phyloP scores from a whole-genome alignment of 108 stramenopile genomes.

The Chaetoceros tenuissimus region DNA sequence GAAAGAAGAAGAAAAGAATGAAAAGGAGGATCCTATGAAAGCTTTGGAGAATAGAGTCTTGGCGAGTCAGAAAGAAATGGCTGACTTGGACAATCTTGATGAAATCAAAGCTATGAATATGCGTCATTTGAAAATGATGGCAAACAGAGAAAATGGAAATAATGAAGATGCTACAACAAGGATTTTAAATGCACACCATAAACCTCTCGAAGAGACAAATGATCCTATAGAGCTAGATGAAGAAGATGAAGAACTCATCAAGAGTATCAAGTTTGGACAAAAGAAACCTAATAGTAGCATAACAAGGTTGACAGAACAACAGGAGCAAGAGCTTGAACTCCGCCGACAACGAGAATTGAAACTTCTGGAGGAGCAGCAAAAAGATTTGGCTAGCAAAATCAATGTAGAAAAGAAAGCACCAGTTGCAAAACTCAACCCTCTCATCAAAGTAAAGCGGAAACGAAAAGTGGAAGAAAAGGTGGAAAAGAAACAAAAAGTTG shows the following conservation, averaged over 20 bases:
- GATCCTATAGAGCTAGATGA: slow-evolving; percentile 61
- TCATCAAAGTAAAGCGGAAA: slow-evolving; percentile 4
- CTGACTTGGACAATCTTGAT: slow-evolving; percentile 89
- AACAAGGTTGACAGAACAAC: slow-evolving; percentile 24
- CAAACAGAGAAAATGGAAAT: slow-evolving; percentile 11
- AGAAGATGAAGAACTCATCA: slow-evolving; percentile 67
- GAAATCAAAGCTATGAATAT: slow-evolving; percentile 90
- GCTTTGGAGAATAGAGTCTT: slow-evolving; percentile 91
- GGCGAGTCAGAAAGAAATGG: slow-evolving; percentile 94
- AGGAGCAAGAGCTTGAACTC: slow-evolving; percentile 60
- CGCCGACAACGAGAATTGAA: slow-evolving; percentile 38
- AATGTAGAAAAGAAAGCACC: slow-evolving; percentile 40
- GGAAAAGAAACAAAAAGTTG: slow-evolving; percentile 4
- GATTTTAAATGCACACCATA: slow-evolving; percentile 32
- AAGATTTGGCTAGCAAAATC: slow-evolving; percentile 13
- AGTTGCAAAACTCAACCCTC: slow-evolving; percentile 11
- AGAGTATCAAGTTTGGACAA: slow-evolving; percentile 61
- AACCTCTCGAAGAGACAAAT: slow-evolving; percentile 18
- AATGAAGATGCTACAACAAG: slow-evolving; percentile 38
- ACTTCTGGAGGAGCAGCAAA: slow-evolving; percentile 28
- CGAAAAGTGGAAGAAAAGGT: background rate
- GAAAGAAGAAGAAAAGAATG: slow-evolving; percentile 65
- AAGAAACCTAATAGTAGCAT: slow-evolving; percentile 5
- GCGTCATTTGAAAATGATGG: slow-evolving; percentile 51
- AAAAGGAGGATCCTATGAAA: slow-evolving; percentile 89